Evolutionary conservation across 768 basidiomycete species (phyloP).

Genomic region (Mycena leptocephala): DNA sequence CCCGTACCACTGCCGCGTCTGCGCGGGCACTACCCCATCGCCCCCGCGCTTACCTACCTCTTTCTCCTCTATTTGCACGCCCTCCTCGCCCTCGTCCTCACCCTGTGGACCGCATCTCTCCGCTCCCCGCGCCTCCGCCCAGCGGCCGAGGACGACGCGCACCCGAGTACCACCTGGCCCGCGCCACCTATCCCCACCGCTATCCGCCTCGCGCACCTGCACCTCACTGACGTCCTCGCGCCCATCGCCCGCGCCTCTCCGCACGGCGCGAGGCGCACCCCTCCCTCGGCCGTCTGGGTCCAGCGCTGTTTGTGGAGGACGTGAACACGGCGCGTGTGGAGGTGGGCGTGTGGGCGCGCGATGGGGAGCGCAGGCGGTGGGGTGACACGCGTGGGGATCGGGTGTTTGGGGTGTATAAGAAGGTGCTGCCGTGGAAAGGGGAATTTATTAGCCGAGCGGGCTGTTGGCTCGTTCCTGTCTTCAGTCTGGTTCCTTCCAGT

Average conservation of each 20-base stretch:
- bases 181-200: too few species aligned
- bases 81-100: constrained; percentile 12
- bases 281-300: constrained; percentile 1
- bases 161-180: too few species aligned
- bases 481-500: too few species aligned
- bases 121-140: too few species aligned
- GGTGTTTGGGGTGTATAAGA: constrained; percentile 39
- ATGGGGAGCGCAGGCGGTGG: constrained; percentile 18
- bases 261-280: constrained; percentile 4
- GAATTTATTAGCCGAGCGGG: constrained; percentile 38
- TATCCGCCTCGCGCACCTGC: constrained; percentile 24
- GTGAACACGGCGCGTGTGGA: constrained; percentile 33
- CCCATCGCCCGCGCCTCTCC: constrained; percentile 33
- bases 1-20: neutral
- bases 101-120: too few species aligned
- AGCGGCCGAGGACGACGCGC: too few species aligned
- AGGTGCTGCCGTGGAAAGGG: constrained; percentile 25
- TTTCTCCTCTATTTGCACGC: constrained; percentile 29
- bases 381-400: constrained; percentile 20
- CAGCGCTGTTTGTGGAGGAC: constrained; percentile 29
- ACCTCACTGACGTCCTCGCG: constrained; percentile 29
- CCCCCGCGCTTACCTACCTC: constrained; percentile 26
- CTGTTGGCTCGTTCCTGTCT: too few species aligned
- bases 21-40: constrained; percentile 31
- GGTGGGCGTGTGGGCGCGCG: constrained; percentile 34